Percentiles rank a stretch among this genome's conserved stretches.
Evolutionary conservation across 768 basidiomycete species (phyloP).

Genomic region (Collybia sordida): DNA sequence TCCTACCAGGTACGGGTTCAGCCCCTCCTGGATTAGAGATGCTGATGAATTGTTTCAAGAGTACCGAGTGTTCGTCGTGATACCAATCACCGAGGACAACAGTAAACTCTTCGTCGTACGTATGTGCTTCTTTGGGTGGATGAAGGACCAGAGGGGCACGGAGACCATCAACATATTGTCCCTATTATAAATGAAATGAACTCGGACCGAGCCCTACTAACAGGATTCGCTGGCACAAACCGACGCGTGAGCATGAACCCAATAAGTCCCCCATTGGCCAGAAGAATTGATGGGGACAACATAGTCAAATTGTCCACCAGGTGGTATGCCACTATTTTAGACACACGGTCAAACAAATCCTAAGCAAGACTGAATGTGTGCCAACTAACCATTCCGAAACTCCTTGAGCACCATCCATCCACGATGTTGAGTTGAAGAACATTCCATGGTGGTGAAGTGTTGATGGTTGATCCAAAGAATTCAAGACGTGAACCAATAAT

Average conservation of each 20-base stretch:
- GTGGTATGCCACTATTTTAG: conserved; percentile 68
- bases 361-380: not conserved
- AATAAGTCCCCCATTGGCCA: conserved; percentile 78
- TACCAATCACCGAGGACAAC: conserved; percentile 93
- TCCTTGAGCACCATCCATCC: conserved; percentile 86
- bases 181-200: conserved; percentile 37
- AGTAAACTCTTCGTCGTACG: conserved; percentile 90
- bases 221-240: conserved; percentile 28
- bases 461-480: conserved; percentile 65
- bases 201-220: too few relatives aligned
- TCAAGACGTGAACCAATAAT: conserved; percentile 74
- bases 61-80: conserved; percentile 65
- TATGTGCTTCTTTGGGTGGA: conserved; percentile 59
- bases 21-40: conserved; percentile 78
- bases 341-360: not conserved
- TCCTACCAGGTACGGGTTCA: conserved; percentile 83
- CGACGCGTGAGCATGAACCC: conserved; percentile 70
- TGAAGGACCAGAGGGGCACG: conserved; percentile 85
- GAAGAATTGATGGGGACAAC: conserved; percentile 67
- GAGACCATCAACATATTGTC: conserved; percentile 92
- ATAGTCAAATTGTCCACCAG: conserved; percentile 70
- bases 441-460: conserved; percentile 93
- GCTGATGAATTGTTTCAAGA: conserved; percentile 68
- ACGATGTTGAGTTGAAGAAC: conserved; percentile 86
- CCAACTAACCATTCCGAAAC: conserved; percentile 77